phyloP scores from a whole-genome alignment of 2,329 filamentous ascomycete species.

The Myriosclerotinia scirpicola region DNA sequence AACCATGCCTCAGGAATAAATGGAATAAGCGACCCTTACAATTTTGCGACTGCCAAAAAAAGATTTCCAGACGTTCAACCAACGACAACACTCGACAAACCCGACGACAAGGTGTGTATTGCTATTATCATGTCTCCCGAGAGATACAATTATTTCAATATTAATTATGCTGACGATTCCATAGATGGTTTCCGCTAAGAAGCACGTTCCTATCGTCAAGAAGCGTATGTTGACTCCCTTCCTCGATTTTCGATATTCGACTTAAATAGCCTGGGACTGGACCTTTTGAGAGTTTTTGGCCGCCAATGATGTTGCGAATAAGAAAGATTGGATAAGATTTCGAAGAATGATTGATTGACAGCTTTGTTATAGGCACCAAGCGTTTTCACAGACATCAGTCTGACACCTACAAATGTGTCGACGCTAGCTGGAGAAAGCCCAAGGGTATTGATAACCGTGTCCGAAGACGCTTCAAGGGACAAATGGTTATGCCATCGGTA shows the following conservation, averaged over 20 bases:
- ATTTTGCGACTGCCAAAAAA: conserved; percentile 28
- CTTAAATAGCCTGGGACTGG: neutral
- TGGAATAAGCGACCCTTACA: conserved; percentile 15
- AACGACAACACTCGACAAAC: conserved; percentile 38
- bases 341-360: conserved; percentile 12
- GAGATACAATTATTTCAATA: conserved; percentile 1
- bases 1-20: conserved; percentile 6
- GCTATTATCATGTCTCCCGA: conserved; percentile 2
- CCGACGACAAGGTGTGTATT: conserved; percentile 39
- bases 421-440: conserved; percentile 93
- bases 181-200: conserved; percentile 98
- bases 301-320: neutral
- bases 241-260: conserved; percentile 20
- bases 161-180: conserved; percentile 28
- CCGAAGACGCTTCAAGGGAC: conserved; percentile 94
- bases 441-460: conserved; percentile 99
- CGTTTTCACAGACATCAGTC: conserved; percentile 96
- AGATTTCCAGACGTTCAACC: conserved; percentile 28
- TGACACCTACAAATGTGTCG: conserved; percentile 93
- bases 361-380: conserved; percentile 70
- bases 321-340: neutral
- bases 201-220: conserved; percentile 99
- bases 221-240: conserved; percentile 78
- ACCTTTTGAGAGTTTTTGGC: neutral
- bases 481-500: conserved; percentile 97